Base-by-base conservation (phyloP, 805 yeast genomes). In the Wickerhamia fluorescens region DNA sequence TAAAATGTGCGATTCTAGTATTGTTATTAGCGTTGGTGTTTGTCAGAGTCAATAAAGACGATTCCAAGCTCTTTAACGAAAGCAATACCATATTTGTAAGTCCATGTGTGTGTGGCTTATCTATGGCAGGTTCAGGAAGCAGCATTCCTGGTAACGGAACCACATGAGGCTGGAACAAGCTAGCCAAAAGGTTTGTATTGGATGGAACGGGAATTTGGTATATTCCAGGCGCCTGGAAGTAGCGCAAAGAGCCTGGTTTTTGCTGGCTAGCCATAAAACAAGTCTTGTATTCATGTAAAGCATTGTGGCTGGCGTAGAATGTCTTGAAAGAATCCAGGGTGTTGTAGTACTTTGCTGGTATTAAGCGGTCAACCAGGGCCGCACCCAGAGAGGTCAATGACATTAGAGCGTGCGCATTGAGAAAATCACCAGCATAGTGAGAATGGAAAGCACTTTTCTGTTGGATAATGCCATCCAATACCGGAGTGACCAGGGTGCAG, bases 391-490 rank as follows among this genome's bases (percentile, higher is more conserved):
- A 57, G 28, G 50, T 35, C 15, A 11, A 12, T 16, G 25, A 11
- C 25, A 23, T 24, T 45, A 70, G 53, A 2, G 77, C 61, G 54
- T 82, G 84, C 29, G 73, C 64, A 50, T 79, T 82, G 31, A 83
- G 52, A 51, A 80, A 88, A 51, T 87, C 89, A 7, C 96, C 97
- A 3, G 88, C 96, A 49, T 70, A 82, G 42, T 73, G 75, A 10
- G 84, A 71, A 51, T 74, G 80, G 36, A 70, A 60, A 4, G 75
- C 66, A 26, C 84, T 81, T 48, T 78, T 80, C 38, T 67, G 58
- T 30, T 80, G 68, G 29, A 85, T 71, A 10, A 72, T 68, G 21
- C 95, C 95, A 44, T 82, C 87, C 37, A 74, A 57, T 12, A 85
- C 71, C 7, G 94, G 94, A 0, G 92, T 80, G 7, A 85, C 83